phyloP scores from a whole-genome alignment of 768 basidiomycete genomes.

The Phlebiopsis gigantea region DNA sequence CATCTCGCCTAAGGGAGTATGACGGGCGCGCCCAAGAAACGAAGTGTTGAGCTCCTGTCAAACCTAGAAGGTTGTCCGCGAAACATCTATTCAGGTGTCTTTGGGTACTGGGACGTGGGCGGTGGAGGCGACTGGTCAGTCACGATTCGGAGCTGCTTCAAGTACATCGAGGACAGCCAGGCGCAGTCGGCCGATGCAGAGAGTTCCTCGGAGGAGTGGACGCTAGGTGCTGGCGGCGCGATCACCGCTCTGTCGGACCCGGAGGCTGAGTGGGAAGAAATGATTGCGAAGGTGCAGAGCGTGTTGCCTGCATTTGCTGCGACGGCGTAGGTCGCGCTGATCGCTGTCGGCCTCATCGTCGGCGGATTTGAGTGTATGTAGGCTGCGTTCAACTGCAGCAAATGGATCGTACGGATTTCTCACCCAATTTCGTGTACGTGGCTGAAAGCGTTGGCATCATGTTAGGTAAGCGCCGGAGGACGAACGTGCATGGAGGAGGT shows the following conservation, averaged over 20 bases:
- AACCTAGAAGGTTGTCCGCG: conserved; percentile 68
- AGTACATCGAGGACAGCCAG: conserved; percentile 37
- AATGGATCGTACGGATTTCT: not conserved
- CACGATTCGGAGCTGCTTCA: conserved; percentile 89
- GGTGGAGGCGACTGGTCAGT: conserved; percentile 93
- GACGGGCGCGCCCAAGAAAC: conserved; percentile 96
- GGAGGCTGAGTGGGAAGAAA: conserved; percentile 91
- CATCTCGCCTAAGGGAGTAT: conserved; percentile 64
- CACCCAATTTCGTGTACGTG: not conserved
- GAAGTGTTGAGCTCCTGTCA: conserved; percentile 86
- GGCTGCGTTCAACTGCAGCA: conserved; percentile 12
- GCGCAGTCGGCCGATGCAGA: conserved; percentile 29
- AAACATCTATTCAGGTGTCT: conserved; percentile 85
- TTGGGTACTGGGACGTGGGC: conserved; percentile 88
- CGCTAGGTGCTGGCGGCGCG: conserved; percentile 90
- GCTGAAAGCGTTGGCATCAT: not conserved
- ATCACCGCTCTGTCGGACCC: conserved; percentile 90
- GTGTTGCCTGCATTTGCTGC: conserved; percentile 57
- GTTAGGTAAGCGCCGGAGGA: not conserved
- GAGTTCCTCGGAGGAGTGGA: conserved; percentile 40
- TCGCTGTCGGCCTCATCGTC: conserved; percentile 9
- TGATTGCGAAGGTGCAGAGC: conserved; percentile 79
- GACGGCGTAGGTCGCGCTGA: not conserved
- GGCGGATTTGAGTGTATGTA: not conserved
- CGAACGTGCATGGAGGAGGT: conserved; percentile 3